Evolutionary conservation across 192 early-diverging fungal genomes (phyloP), one percentile per base, ranked within the genome.

Genomic region (Entrophospora sp.): DNA sequence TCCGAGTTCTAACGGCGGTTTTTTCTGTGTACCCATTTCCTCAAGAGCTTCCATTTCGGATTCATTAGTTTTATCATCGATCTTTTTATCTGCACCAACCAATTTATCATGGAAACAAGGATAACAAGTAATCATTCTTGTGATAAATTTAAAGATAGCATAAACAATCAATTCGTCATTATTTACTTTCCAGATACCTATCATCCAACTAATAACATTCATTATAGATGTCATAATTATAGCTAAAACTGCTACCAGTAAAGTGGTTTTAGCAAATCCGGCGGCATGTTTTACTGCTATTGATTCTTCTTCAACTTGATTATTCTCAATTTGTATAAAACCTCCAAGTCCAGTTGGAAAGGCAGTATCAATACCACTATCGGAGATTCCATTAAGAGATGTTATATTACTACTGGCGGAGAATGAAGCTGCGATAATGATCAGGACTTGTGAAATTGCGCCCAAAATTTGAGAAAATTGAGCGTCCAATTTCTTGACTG

Each of bases 161-260:
- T 62, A 62, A 8, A 62, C 14, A 22, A 62, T 24, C 9, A 62
- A 0, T 0, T 62, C 40, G 10, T 45, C 42, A 3, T n/a, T n/a
- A 20, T 62, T 44, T 7, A 62, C 42, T 16, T 28, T 37, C 60
- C 60, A 62, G 45, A 45, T 8, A 32, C 45, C 43, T 1, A 28
- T 34, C n/a, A 62, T 20, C 60, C 60, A 62, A 30, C 30, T 28
- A 45, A 62, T n/a, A 42, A 62, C 28, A 31, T 62, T 62, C 14
- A 62, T 32, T 10, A 44, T 1, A 2, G 60, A 42, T 3, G 43
- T 24, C 60, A 62, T 62, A 31, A 62, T 46, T 9, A 62, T 62
- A 9, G 60, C 60, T 4, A 45, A 0, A 12, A 45, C 8, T 1
- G 60, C 27, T 13, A 62, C 30, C 5, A 45, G 1, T 18, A 35